Percentiles rank a stretch among this genome's conserved stretches.
Evolutionary conservation across 352 stramenopile genomes (phyloP).

Genomic region (Pythium chondricola): DNA sequence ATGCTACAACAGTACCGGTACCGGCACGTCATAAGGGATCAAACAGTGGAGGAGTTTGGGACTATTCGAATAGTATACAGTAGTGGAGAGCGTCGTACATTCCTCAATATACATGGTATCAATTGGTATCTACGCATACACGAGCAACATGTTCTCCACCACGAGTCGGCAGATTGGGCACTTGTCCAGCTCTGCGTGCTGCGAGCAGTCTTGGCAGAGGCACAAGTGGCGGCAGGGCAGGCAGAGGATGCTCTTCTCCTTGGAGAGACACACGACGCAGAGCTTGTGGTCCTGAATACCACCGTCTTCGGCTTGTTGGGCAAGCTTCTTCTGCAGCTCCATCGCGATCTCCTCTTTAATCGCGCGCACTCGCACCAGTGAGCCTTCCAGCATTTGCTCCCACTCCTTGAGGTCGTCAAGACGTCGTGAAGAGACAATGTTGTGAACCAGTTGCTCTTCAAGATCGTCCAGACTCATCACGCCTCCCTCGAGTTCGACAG

Average conservation of each 20-base stretch:
- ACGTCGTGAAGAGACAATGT: constrained; percentile 21
- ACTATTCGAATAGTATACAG: no score
- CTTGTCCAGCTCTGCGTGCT: constrained; percentile 62
- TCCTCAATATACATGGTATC: no score
- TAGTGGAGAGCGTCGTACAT: no score
- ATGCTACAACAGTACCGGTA: no score
- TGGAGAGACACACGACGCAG: constrained; percentile 78
- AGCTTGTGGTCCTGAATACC: constrained; percentile 68
- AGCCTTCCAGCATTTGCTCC: constrained; percentile 64
- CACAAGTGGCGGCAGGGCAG: constrained; percentile 79
- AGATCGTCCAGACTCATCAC: constrained; percentile 24
- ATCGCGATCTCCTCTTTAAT: constrained; percentile 71
- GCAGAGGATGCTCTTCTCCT: constrained; percentile 81
- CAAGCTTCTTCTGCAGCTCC: constrained; percentile 69
- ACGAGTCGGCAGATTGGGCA: constrained; percentile 80
- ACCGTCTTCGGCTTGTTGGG: constrained; percentile 68
- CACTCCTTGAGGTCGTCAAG: constrained; percentile 64
- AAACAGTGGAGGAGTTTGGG: no score
- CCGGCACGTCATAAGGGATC: no score
- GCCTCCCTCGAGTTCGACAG: constrained; percentile 20
- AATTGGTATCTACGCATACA: constrained; percentile 75
- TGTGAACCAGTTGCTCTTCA: constrained; percentile 23
- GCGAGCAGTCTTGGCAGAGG: constrained; percentile 66
- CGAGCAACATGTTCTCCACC: constrained; percentile 78
- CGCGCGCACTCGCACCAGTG: constrained; percentile 41